Evolutionary conservation across 257 asterid species (phyloP).

Genomic region (Orobanche coerulescens): DNA sequence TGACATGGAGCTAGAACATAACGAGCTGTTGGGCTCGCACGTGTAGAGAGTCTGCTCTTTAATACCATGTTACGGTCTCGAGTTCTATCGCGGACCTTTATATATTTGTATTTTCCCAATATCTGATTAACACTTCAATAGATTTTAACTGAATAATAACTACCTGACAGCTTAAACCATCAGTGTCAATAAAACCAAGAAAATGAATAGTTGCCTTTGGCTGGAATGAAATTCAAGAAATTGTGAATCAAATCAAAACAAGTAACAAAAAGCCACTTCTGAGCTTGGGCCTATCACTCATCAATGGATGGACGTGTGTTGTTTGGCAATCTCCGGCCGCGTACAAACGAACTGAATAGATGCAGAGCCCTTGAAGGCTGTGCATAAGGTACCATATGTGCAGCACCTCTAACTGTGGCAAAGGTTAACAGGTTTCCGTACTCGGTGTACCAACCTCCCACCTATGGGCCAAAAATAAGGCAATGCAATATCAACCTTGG

Average conservation of each 20-base stretch:
- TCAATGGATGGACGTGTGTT: slow-evolving; percentile 45
- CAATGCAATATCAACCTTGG: neutral
- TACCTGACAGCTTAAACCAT: no score
- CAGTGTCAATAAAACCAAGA: neutral
- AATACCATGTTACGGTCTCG: no score
- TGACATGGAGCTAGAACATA: no score
- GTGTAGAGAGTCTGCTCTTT: no score
- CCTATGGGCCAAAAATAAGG: slow-evolving; percentile 29
- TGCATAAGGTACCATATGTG: slow-evolving; percentile 96
- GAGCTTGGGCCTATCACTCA: slow-evolving; percentile 5
- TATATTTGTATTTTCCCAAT: no score
- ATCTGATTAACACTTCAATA: no score
- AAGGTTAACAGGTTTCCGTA: slow-evolving; percentile 75
- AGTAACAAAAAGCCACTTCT: neutral
- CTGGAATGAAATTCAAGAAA: neutral
- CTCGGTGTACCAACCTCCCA: slow-evolving; percentile 95
- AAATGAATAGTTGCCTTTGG: neutral
- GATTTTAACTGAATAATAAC: no score
- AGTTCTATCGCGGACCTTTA: no score
- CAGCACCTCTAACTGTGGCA: slow-evolving; percentile 92
- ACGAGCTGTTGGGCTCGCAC: no score
- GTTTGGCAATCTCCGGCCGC: slow-evolving; percentile 65
- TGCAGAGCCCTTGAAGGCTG: slow-evolving; percentile 94
- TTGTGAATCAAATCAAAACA: neutral
- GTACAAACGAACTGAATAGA: slow-evolving; percentile 60